Percentiles rank a stretch among this genome's conserved stretches.
phyloP scores from a whole-genome alignment of 352 stramenopile species.

The Phytopythium helicoides region DNA sequence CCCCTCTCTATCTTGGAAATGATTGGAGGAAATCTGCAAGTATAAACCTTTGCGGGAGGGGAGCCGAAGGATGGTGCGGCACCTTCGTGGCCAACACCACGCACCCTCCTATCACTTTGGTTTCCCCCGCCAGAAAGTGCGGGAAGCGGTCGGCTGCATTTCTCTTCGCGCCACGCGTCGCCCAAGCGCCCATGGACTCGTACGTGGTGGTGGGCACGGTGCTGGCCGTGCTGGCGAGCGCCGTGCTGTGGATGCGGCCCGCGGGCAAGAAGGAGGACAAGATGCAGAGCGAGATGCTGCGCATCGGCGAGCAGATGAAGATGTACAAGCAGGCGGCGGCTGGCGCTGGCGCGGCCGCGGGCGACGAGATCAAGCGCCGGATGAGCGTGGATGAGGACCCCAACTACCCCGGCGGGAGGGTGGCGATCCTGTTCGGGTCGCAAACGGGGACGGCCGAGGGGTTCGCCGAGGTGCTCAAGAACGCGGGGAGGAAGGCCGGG shows the following conservation, averaged over 20 bases:
- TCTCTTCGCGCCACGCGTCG: neutral
- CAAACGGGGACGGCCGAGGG: constrained; percentile 98
- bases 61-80: no score
- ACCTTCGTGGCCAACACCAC: no score
- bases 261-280: constrained; percentile 58
- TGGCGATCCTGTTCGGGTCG: constrained; percentile 96
- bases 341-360: constrained; percentile 8
- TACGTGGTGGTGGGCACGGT: constrained; percentile 70
- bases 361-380: neutral
- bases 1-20: no score
- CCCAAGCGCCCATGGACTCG: constrained; percentile 39
- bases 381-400: constrained; percentile 31
- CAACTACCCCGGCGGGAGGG: constrained; percentile 52
- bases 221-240: constrained; percentile 59
- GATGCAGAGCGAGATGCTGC: constrained; percentile 63
- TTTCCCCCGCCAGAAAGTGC: neutral
- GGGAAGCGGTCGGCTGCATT: constrained; percentile 5
- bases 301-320: constrained; percentile 78
- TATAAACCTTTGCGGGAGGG: no score
- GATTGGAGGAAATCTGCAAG: no score
- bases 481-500: constrained; percentile 86
- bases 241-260: constrained; percentile 58
- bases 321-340: constrained; percentile 69
- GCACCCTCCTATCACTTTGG: no score
- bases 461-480: constrained; percentile 94